These are phyloP conservation scores for Talinum fruticosum DNA, from an alignment of 148 eudicot species.

Conservation along the genomic window DNA sequence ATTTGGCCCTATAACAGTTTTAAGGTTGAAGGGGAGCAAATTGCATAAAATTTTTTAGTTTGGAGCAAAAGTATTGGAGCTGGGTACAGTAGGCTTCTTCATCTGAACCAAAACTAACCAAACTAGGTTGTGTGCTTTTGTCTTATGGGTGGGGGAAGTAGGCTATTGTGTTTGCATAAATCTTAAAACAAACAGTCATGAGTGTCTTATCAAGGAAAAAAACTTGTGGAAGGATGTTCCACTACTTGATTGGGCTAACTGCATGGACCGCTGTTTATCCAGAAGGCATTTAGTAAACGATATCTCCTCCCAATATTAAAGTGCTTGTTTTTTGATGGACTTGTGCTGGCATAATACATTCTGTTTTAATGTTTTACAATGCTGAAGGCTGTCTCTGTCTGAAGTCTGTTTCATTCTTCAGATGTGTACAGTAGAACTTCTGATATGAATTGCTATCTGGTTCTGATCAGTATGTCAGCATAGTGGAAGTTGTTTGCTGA, in stretches of 20 bases:
- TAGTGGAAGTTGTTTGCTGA: background rate
- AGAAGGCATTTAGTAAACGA: background rate
- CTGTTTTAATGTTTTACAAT: conserved; percentile 1
- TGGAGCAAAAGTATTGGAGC: too few species aligned
- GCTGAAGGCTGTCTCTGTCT: background rate
- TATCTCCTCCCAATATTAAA: background rate
- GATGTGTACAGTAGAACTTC: too few species aligned
- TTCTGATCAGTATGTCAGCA: background rate
- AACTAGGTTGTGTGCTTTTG: background rate
- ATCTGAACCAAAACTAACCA: too few species aligned
- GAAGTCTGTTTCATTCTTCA: background rate
- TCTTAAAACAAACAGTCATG: too few species aligned
- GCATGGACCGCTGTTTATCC: too few species aligned
- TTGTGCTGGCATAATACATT: background rate
- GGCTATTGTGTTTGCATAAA: background rate
- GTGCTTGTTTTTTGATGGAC: background rate
- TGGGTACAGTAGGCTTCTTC: too few species aligned
- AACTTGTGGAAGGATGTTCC: background rate
- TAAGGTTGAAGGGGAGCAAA: too few species aligned
- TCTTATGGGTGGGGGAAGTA: background rate
- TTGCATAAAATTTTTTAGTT: too few species aligned
- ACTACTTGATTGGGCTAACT: too few species aligned
- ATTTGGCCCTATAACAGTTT: too few species aligned
- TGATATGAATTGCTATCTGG: background rate
- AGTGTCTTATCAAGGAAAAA: background rate